Evolutionary conservation across 805 yeast species (phyloP), one percentile per base, ranked within the genome.

Genomic region (Tetrapisispora phaffii): DNA sequence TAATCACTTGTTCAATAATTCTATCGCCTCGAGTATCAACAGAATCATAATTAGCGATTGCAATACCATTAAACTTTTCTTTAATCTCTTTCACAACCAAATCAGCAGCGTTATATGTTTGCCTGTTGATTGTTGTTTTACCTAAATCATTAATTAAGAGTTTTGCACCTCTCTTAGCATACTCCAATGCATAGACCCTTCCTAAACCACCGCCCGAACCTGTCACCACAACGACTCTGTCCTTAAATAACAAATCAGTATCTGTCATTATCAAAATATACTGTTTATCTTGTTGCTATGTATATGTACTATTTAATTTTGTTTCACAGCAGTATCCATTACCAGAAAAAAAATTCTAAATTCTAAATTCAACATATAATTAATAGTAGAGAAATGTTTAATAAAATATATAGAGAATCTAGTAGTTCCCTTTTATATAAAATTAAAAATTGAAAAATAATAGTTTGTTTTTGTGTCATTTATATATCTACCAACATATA

Each of bases 151-250:
- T 90, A 28, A 90, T 96, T 22, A 90, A 96, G 32, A 90, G 96
- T 56, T 82, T 82, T 49, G 97, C 98, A 31, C 97, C 97, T 54
- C 95, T 75, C 47, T 79, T 71, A 36, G 95, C 97, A 66, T 75
- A 90, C 55, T 83, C 87, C 28, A 87, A 68, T 5, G 96, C 95
- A 66, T 90, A 90, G 41, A 79, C 79, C 57, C 75, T 84, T 21
- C 98, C 98, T 38, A 90, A 75, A 17, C 97, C 98, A 54, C 97
- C 97, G 52, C 98, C 98, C 40, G 97, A 93, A 29, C 98, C 98
- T 41, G 97, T 90, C 62, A 90, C 80, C 47, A 90, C 79, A 29
- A 90, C 97, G 37, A 90, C 97, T 63, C 84, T 82, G 56, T 80
- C 87, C 57, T 85, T 82, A 59, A 82, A 86, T 32, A 71, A 59